Conservation (phyloP, 2,329 filamentous ascomycete genomes). For the Tolypocladium pustulatum region DNA sequence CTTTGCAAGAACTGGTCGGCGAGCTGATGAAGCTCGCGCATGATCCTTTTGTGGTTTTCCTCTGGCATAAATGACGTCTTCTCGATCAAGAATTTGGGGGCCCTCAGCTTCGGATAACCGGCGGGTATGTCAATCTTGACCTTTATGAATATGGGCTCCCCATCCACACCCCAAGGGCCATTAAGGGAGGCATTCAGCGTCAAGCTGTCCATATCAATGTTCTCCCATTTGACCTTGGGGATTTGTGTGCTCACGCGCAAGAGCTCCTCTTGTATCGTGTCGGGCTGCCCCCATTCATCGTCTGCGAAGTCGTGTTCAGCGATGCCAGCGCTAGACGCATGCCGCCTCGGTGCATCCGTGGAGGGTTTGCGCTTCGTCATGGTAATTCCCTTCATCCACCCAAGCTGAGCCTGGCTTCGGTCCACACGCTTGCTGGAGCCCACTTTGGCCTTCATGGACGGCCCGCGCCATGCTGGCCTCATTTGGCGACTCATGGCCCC, state of each 20-base stretch:
- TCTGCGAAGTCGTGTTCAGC: slow-evolving; percentile 41
- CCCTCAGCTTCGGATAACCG: slow-evolving; percentile 45
- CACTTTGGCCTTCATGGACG: slow-evolving; percentile 48
- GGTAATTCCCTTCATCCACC: slow-evolving; percentile 60
- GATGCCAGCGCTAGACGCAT: slow-evolving; percentile 39
- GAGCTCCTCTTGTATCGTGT: slow-evolving; percentile 55
- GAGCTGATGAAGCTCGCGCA: slow-evolving; percentile 45
- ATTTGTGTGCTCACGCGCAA: slow-evolving; percentile 50
- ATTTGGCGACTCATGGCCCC: slow-evolving; percentile 16
- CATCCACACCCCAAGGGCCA: slow-evolving; percentile 51
- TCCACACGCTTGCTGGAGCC: slow-evolving; percentile 29
- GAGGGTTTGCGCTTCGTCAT: slow-evolving; percentile 46
- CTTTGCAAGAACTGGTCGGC: slow-evolving; percentile 43
- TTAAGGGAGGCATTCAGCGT: slow-evolving; percentile 50
- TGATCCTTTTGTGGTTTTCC: slow-evolving; percentile 38
- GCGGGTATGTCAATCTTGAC: slow-evolving; percentile 49
- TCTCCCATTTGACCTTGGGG: slow-evolving; percentile 54
- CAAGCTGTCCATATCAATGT: slow-evolving; percentile 52
- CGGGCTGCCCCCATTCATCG: slow-evolving; percentile 49
- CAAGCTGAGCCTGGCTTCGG: slow-evolving; percentile 46
- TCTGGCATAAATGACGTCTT: slow-evolving; percentile 53
- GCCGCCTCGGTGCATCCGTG: slow-evolving; percentile 26
- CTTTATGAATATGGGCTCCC: slow-evolving; percentile 50
- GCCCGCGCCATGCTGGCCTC: slow-evolving; percentile 38
- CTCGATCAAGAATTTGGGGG: slow-evolving; percentile 49